Evolutionary conservation across 1,284 basidiomycete species (phyloP).

Genomic region (Pterulicium gracile): DNA sequence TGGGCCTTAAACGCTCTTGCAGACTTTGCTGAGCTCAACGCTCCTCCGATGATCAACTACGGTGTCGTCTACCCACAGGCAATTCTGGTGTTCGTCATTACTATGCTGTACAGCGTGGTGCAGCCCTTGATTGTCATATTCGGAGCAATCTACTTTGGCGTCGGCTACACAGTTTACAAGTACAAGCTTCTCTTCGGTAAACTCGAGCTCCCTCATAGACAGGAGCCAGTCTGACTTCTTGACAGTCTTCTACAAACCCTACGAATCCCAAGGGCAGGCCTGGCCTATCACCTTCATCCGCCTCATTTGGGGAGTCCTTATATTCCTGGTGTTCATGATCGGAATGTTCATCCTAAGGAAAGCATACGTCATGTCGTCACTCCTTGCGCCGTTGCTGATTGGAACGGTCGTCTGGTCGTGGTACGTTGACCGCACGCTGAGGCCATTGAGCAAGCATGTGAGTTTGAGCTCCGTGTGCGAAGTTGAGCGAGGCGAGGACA

Average conservation of each 20-base stretch:
- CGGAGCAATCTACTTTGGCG: slow-evolving; percentile 89
- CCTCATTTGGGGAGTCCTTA: slow-evolving; percentile 79
- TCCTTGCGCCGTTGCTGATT: slow-evolving; percentile 70
- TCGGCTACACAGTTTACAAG: slow-evolving; percentile 93
- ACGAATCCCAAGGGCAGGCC: slow-evolving; percentile 87
- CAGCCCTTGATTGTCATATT: slow-evolving; percentile 92
- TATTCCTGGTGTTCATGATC: slow-evolving; percentile 88
- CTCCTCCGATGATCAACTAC: slow-evolving; percentile 94
- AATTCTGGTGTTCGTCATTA: slow-evolving; percentile 92
- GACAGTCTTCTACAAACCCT: slow-evolving; percentile 85
- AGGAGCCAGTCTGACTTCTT: slow-evolving; percentile 25
- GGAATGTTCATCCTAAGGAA: slow-evolving; percentile 85
- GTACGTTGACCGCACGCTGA: slow-evolving; percentile 62
- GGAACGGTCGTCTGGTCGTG: slow-evolving; percentile 77
- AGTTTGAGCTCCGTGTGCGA: slow-evolving; percentile 81
- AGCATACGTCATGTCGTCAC: slow-evolving; percentile 64
- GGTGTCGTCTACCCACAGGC: slow-evolving; percentile 91
- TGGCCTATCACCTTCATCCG: slow-evolving; percentile 90
- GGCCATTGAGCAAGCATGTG: slow-evolving; percentile 75
- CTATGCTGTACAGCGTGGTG: slow-evolving; percentile 89
- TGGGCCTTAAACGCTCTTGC: slow-evolving; percentile 6
- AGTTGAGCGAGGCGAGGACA: slow-evolving; percentile 76
- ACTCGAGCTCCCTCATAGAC: slow-evolving; percentile 18
- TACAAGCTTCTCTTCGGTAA: slow-evolving; percentile 90
- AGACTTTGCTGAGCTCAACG: slow-evolving; percentile 96